Evolutionary conservation across 75 land plant genomes (phyloP).

Genomic region (Pinus tabuliformis): DNA sequence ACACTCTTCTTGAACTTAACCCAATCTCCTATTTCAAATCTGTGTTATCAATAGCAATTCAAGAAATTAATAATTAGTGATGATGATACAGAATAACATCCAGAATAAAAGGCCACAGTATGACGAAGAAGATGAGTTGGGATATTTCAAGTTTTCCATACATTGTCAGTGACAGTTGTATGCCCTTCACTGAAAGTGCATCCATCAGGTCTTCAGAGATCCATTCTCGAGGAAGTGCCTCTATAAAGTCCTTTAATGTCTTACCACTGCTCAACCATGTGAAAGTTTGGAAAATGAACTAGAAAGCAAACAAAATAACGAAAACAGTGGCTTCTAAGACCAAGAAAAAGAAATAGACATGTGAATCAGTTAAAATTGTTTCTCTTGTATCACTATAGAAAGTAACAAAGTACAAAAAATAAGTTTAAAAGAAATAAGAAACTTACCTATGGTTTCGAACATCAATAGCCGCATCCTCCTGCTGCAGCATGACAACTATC

Average conservation of each 20-base stretch:
- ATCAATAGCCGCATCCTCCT: slow-evolving; percentile 67
- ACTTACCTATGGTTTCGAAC: slow-evolving; percentile 80
- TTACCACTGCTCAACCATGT: slow-evolving; percentile 51
- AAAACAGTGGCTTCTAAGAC: background rate
- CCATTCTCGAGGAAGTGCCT: slow-evolving; percentile 91
- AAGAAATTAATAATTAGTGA: background rate
- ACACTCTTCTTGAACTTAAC: slow-evolving; percentile 79
- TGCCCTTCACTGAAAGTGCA: slow-evolving; percentile 55
- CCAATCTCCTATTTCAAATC: slow-evolving; percentile 90
- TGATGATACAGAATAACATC: background rate
- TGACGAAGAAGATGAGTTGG: background rate
- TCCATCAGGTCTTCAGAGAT: slow-evolving; percentile 90
- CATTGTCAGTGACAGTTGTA: slow-evolving; percentile 77
- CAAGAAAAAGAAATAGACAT: background rate
- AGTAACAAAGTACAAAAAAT: background rate
- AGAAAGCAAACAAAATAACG: background rate
- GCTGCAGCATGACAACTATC: slow-evolving; percentile 71
- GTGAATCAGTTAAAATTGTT: background rate
- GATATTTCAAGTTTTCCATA: slow-evolving; percentile 20
- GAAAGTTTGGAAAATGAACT: background rate
- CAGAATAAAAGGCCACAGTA: background rate
- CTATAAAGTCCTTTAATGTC: slow-evolving; percentile 80
- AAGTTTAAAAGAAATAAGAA: background rate
- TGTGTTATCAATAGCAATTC: slow-evolving; percentile 12
- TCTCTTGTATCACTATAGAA: background rate